These are phyloP conservation scores for Neonectria magnoliae DNA, from an alignment of 2,329 filamentous ascomycete species.

Conservation along the genomic window DNA sequence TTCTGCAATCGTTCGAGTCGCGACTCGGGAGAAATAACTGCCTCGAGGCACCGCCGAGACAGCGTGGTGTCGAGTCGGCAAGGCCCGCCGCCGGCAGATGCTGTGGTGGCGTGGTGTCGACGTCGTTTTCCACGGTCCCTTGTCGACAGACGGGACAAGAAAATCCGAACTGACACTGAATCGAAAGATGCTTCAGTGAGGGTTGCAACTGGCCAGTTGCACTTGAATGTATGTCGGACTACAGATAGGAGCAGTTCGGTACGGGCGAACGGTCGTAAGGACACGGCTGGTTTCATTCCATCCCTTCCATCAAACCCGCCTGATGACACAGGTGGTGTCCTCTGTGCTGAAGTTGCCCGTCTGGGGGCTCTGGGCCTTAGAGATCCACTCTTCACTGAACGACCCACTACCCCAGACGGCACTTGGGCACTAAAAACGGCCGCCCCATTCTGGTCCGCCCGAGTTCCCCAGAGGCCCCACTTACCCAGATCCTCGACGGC, in stretches of 20 bases:
- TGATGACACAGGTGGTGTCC: not conserved
- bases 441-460: not conserved
- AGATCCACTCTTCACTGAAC: conserved; percentile 3
- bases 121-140: not conserved
- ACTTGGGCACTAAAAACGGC: conserved; percentile 6
- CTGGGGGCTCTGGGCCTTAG: not conserved
- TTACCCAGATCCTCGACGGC: not conserved
- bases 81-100: not conserved
- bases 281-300: not conserved
- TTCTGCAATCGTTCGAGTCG: not conserved
- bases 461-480: not conserved
- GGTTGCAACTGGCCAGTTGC: not conserved
- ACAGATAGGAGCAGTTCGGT: no score
- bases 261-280: not conserved
- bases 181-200: not conserved
- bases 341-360: not conserved
- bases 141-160: not conserved
- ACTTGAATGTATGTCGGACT: not conserved
- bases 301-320: not conserved
- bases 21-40: not conserved
- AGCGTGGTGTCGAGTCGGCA: conserved; percentile 1
- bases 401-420: conserved; percentile 9
- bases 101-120: conserved; percentile 3
- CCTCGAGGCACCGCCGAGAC: not conserved
- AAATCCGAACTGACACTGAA: not conserved